Percentiles rank a stretch among this genome's conserved stretches.
These are phyloP conservation scores for Xylariaceae sp. DNA, from an alignment of 2,329 filamentous ascomycete species.

Conservation along the genomic window DNA sequence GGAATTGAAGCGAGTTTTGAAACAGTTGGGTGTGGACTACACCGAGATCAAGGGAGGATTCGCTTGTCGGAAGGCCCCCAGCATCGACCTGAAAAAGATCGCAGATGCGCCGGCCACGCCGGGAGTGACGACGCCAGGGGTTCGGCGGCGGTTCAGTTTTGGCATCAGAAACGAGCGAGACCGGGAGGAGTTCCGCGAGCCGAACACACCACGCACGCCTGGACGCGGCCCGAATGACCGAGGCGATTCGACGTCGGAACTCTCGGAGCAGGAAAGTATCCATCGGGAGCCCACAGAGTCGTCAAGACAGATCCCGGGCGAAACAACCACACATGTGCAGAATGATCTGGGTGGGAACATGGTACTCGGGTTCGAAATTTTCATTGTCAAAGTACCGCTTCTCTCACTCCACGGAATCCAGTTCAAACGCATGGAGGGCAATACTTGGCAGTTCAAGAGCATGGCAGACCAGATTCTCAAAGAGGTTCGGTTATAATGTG, in stretches of 20 bases:
- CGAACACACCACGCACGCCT: constrained; percentile 46
- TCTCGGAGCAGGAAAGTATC: constrained; percentile 69
- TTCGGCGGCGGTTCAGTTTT: constrained; percentile 80
- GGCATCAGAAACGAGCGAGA: constrained; percentile 65
- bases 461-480: constrained; percentile 95
- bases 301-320: constrained; percentile 64
- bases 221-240: constrained; percentile 53
- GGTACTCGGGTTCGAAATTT: constrained; percentile 86
- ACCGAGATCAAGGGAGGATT: constrained; percentile 92
- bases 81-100: constrained; percentile 78
- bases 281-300: constrained; percentile 48
- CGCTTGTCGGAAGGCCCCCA: constrained; percentile 80
- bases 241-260: constrained; percentile 83
- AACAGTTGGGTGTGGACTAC: constrained; percentile 84
- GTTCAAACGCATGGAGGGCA: constrained; percentile 93
- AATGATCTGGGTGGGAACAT: constrained; percentile 82
- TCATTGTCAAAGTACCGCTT: constrained; percentile 95
- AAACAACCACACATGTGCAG: constrained; percentile 89
- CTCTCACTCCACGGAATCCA: constrained; percentile 92
- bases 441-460: constrained; percentile 98
- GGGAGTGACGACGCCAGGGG: constrained; percentile 49
- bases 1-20: constrained; percentile 87
- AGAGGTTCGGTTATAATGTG: constrained; percentile 68
- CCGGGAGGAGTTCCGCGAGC: constrained; percentile 67
- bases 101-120: constrained; percentile 61